These are phyloP conservation scores for Saprolegnia diclina DNA, from an alignment of 352 stramenopile species.

Conservation along the genomic window DNA sequence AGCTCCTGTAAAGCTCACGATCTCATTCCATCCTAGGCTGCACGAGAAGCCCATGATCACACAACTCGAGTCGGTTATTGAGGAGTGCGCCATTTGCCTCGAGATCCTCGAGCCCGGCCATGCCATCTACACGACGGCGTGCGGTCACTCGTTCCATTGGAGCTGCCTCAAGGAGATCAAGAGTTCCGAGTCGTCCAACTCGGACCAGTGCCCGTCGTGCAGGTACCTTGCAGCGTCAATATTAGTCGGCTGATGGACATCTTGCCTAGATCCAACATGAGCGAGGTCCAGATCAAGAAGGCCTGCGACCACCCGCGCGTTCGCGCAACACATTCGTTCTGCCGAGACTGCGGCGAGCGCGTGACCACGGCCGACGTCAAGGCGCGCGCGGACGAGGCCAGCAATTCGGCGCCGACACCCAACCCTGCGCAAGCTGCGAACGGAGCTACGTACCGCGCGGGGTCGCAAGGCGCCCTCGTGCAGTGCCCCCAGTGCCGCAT, in stretches of 20 bases:
- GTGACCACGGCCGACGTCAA: constrained; percentile 68
- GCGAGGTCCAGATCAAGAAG: constrained; percentile 79
- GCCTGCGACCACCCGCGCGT: constrained; percentile 81
- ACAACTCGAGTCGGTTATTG: constrained; percentile 31
- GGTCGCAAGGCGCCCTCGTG: constrained; percentile 77
- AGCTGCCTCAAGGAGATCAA: constrained; percentile 80
- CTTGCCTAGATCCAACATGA: constrained; percentile 39
- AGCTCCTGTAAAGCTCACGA: not conserved
- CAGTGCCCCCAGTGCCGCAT: constrained; percentile 81
- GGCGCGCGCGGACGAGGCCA: constrained; percentile 41
- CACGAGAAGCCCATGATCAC: constrained; percentile 23
- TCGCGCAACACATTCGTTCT: constrained; percentile 68
- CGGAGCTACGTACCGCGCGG: constrained; percentile 61
- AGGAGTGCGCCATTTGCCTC: constrained; percentile 82
- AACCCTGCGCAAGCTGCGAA: constrained; percentile 36
- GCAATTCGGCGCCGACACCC: constrained; percentile 7
- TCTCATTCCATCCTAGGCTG: not conserved
- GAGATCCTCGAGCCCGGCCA: constrained; percentile 74
- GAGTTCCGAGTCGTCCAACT: constrained; percentile 69
- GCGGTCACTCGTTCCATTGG: constrained; percentile 83
- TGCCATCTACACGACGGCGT: constrained; percentile 78
- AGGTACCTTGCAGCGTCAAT: constrained; percentile 25
- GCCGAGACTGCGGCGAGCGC: constrained; percentile 57
- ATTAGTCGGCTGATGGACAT: not conserved
- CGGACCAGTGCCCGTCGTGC: constrained; percentile 80